Evolutionary conservation across 305 asterid genomes (phyloP).

Genomic region (Fraxinus sp.): DNA sequence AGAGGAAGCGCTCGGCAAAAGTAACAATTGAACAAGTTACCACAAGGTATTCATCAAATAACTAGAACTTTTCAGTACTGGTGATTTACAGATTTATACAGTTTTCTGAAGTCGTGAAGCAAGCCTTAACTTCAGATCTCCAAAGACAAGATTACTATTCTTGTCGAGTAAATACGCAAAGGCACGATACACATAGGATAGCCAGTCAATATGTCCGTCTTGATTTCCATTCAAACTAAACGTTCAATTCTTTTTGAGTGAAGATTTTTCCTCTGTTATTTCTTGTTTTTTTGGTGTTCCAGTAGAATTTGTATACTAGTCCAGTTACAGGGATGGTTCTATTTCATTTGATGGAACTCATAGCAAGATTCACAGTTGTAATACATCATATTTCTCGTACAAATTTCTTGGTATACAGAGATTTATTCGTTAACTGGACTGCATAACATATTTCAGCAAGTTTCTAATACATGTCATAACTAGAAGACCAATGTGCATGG

Average conservation of each 20-base stretch:
- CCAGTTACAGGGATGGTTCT: slow-evolving; percentile 2
- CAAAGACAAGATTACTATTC: background rate
- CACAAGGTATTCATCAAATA: slow-evolving; percentile 24
- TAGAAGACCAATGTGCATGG: background rate
- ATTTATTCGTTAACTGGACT: background rate
- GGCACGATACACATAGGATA: slow-evolving; percentile 14
- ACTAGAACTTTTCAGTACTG: slow-evolving; percentile 7
- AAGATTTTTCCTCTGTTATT: background rate
- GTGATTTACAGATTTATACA: background rate
- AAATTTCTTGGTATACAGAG: background rate
- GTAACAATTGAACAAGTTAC: slow-evolving; percentile 43
- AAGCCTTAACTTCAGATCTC: slow-evolving; percentile 12
- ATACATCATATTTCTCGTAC: background rate
- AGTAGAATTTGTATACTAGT: background rate
- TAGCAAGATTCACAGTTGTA: background rate
- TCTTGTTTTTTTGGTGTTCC: background rate
- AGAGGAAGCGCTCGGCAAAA: slow-evolving; percentile 59
- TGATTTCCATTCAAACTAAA: background rate
- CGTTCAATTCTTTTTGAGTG: slow-evolving; percentile 9
- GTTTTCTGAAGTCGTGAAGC: slow-evolving; percentile 17
- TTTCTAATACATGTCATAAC: background rate
- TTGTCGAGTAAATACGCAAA: slow-evolving; percentile 17
- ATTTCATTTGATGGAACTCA: slow-evolving; percentile 10
- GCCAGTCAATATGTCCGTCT: slow-evolving; percentile 18
- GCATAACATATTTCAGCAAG: background rate